Evolutionary conservation across 345 rosid species (phyloP), one percentile per base, ranked within the genome.

Genomic region (Mercurialis annua): DNA sequence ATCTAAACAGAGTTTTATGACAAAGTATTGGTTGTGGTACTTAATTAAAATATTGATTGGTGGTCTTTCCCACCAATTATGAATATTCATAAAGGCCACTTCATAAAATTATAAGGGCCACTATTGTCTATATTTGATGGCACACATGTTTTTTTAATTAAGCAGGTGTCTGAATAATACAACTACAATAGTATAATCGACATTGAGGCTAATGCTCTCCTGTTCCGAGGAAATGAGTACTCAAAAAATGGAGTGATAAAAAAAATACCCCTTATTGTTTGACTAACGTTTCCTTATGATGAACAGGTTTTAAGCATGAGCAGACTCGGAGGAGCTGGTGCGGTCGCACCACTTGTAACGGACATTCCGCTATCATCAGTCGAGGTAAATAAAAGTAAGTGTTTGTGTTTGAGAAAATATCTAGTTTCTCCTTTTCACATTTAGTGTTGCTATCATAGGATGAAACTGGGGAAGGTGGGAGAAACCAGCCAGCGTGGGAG

Each of bases 261-360:
- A 44, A 52, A 31, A 42, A 60, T 52, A 9, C 43, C n/a, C 18
- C 26, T 24, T 53, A 27, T n/a, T 9, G 2, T 64, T 47, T 26
- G 23, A 59, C 65, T 50, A 49, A 60, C 34, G 14, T 17, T 29
- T 48, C 30, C 6, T 50, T n/a, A 69, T 38, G 15, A 64, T 57
- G 55, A 75, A 71, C 85, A 95, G 99, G 98, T 95, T 68, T 81
- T 95, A 71, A 95, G 98, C 86, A 95, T 95, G 97, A 95, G 99
- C 77, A 85, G 98, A 74, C 77, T 92, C 84, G 99, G 99, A 16
- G 98, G 86, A 65, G 92, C 99, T 52, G 98, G 98, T 71, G 99
- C 99, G 1, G 99, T 95, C 65, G 99, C 97, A 47, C 98, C 98
- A 73, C 98, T 95, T 66, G 98, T 95, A 60, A 86, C 97, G 27